Percentiles rank a stretch among this genome's conserved stretches.
These are phyloP conservation scores for Ilyonectria mors-panacis DNA, from an alignment of 2,329 filamentous ascomycete genomes.

Conservation along the genomic window DNA sequence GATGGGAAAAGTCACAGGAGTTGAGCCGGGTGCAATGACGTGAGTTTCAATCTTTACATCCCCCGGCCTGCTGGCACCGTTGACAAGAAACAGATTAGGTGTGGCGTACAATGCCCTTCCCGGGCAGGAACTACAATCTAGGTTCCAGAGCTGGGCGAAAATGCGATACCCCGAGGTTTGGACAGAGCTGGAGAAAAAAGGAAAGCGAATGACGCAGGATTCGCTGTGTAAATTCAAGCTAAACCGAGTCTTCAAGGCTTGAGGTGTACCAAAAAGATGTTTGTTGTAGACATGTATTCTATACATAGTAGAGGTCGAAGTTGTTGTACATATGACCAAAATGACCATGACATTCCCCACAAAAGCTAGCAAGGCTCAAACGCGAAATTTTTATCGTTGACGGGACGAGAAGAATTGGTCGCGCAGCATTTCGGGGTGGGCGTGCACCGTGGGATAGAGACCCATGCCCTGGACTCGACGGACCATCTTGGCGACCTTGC, in stretches of 20 bases:
- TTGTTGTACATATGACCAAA: conserved; percentile 55
- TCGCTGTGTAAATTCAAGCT: conserved; percentile 67
- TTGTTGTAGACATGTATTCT: conserved; percentile 54
- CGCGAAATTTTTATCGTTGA: conserved; percentile 30
- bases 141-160: conserved; percentile 82
- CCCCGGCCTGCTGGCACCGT: background rate
- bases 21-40: conserved; percentile 78
- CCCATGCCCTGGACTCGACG: conserved; percentile 90
- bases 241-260: conserved; percentile 63
- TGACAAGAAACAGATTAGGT: conserved; percentile 71
- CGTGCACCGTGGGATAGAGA: conserved; percentile 91
- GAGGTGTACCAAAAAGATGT: conserved; percentile 54
- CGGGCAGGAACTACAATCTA: conserved; percentile 74
- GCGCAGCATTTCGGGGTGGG: conserved; percentile 85
- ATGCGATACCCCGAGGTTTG: conserved; percentile 78
- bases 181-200: conserved; percentile 73
- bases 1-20: conserved; percentile 77
- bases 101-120: conserved; percentile 82
- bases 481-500: conserved; percentile 93
- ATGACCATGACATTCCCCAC: conserved; percentile 45
- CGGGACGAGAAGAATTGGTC: conserved; percentile 51
- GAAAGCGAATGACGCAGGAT: conserved; percentile 60
- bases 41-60: conserved; percentile 63
- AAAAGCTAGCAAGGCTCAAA: conserved; percentile 28
- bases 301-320: conserved; percentile 52